A percentile compares a stretch with the other conserved stretches of the same genome.
phyloP scores from a whole-genome alignment of 2,329 filamentous ascomycete genomes.

The Arthrobotrys musiformis region DNA sequence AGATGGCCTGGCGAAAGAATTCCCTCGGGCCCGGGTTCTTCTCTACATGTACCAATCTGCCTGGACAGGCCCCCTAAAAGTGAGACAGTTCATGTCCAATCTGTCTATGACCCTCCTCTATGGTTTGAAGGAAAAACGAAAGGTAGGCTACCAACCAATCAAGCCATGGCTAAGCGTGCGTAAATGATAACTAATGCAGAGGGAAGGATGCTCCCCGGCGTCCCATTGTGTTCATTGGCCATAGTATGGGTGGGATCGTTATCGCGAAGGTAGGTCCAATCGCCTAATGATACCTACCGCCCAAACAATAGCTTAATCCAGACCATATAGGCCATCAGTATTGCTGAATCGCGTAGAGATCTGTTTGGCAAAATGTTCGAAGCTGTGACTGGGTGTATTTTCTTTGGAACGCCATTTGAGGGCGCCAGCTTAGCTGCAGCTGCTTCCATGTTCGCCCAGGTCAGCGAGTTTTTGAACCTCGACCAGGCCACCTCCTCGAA shows the following conservation, averaged over 20 bases:
- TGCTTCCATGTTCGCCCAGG: constrained; percentile 62
- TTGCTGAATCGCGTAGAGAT: constrained; percentile 62
- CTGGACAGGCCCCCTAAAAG: constrained; percentile 63
- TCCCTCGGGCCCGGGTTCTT: constrained; percentile 63
- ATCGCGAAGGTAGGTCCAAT: constrained; percentile 62
- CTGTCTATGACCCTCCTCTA: constrained; percentile 63
- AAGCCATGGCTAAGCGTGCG: too few relatives aligned
- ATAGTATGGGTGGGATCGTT: constrained; percentile 65
- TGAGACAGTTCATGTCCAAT: constrained; percentile 64
- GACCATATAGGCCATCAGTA: constrained; percentile 28
- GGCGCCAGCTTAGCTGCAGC: constrained; percentile 62
- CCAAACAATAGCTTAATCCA: background rate
- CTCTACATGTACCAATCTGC: constrained; percentile 65
- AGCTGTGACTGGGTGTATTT: constrained; percentile 62
- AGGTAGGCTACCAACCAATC: constrained; percentile 57
- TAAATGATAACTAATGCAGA: too few relatives aligned
- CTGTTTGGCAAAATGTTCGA: constrained; percentile 64
- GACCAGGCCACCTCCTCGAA: constrained; percentile 62
- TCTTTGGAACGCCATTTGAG: constrained; percentile 65
- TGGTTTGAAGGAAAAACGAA: constrained; percentile 61
- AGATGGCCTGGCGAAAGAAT: constrained; percentile 63
- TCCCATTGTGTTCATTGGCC: constrained; percentile 65
- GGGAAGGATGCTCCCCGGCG: constrained; percentile 60
- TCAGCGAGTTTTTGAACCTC: constrained; percentile 60
- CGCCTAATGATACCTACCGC: background rate